Evolutionary conservation across 1,139 yeast species (phyloP).

Genomic region (Chernovozyma aurita): DNA sequence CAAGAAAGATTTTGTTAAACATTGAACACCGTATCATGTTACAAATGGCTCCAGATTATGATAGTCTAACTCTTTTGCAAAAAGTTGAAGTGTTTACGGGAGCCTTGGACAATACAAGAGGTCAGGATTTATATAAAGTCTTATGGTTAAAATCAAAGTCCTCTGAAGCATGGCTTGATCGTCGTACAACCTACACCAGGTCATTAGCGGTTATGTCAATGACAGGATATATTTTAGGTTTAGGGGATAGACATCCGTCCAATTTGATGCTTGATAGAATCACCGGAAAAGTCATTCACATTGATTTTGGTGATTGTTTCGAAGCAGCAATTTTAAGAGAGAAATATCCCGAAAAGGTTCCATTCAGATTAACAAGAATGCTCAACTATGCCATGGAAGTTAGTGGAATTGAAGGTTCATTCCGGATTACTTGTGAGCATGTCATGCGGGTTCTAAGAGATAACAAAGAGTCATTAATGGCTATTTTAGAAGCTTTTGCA

Average conservation of each 20-base stretch:
- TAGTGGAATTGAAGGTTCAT: slow-evolving; percentile 96
- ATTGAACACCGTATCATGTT: slow-evolving; percentile 94
- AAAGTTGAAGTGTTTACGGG: slow-evolving; percentile 96
- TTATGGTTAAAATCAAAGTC: slow-evolving; percentile 94
- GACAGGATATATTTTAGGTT: slow-evolving; percentile 94
- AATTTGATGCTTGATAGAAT: slow-evolving; percentile 91
- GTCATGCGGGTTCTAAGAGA: slow-evolving; percentile 93
- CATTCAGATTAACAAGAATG: slow-evolving; percentile 96
- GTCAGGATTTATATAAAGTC: slow-evolving; percentile 93
- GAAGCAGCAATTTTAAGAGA: slow-evolving; percentile 97
- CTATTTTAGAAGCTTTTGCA: slow-evolving; percentile 96
- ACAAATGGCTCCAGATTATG: slow-evolving; percentile 98
- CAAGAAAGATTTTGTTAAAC: slow-evolving; percentile 81
- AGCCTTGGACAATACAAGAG: slow-evolving; percentile 92
- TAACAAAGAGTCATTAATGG: slow-evolving; percentile 95
- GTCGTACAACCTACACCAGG: slow-evolving; percentile 93
- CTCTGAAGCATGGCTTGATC: slow-evolving; percentile 95
- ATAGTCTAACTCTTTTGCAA: slow-evolving; percentile 78
- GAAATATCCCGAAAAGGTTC: slow-evolving; percentile 96
- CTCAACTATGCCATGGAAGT: slow-evolving; percentile 98
- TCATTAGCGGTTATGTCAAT: slow-evolving; percentile 98
- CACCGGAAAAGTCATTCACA: slow-evolving; percentile 93
- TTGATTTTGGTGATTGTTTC: slow-evolving; percentile 98
- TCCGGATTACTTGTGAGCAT: slow-evolving; percentile 93
- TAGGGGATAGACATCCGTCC: slow-evolving; percentile 98